phyloP scores from a whole-genome alignment of 495 filamentous ascomycete species.

The Neurospora intermedia region DNA sequence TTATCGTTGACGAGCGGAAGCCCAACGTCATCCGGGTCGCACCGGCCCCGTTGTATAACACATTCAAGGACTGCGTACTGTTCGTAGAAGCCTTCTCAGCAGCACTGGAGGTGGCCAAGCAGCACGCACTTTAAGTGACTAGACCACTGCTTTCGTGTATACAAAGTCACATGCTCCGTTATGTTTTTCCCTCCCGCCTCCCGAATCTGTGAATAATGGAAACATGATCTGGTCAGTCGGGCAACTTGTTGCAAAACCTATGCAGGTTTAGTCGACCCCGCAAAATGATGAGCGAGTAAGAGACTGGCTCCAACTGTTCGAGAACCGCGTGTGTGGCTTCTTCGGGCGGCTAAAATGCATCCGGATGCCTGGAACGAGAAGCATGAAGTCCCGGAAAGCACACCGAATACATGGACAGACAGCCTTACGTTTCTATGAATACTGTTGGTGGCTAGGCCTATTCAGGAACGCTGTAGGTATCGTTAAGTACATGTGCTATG shows the following conservation, averaged over 20 bases:
- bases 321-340: not conserved
- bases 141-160: not conserved
- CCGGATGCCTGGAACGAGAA: not conserved
- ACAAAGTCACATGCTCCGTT: not conserved
- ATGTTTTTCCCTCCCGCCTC: not conserved
- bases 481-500: not conserved
- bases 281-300: not conserved
- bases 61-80: slow-evolving; percentile 63
- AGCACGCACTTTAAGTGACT: not conserved
- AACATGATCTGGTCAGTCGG: not conserved
- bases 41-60: slow-evolving; percentile 84
- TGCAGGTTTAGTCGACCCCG: not conserved
- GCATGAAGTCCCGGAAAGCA: not conserved
- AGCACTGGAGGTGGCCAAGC: slow-evolving; percentile 32
- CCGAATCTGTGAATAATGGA: not conserved
- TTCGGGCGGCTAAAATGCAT: not conserved
- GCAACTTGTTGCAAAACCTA: not conserved
- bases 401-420: not conserved
- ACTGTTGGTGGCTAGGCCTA: not conserved
- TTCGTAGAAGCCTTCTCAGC: slow-evolving; percentile 58
- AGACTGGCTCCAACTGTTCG: not conserved
- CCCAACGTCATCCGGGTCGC: slow-evolving; percentile 91
- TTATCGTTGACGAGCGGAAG: slow-evolving; percentile 80
- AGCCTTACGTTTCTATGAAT: not conserved
- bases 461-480: not conserved